phyloP scores from a whole-genome alignment of 192 early-diverging fungal genomes.

The Funneliformis geosporum region DNA sequence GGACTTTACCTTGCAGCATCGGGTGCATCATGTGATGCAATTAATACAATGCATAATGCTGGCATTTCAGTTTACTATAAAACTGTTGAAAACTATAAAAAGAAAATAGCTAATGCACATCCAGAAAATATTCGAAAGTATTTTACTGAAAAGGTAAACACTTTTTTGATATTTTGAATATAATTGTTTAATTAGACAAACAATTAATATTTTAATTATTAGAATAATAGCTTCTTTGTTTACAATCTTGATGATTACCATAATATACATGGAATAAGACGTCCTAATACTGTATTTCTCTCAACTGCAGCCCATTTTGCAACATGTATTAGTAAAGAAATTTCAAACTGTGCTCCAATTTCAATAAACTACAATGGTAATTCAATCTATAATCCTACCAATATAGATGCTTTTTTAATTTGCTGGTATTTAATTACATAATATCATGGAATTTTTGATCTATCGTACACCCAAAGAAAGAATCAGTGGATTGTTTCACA shows the following conservation, averaged over 20 bases:
- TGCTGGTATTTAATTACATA: neutral
- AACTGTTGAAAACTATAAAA: neutral
- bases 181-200: neutral
- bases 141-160: neutral
- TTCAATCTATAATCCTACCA: neutral
- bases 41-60: neutral
- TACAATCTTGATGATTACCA: neutral
- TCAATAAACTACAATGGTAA: neutral
- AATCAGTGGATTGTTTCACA: neutral
- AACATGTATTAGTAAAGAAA: neutral
- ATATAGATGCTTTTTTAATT: neutral
- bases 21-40: conserved; percentile 6
- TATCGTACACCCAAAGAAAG: neutral
- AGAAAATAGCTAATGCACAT: neutral
- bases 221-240: neutral
- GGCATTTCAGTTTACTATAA: neutral
- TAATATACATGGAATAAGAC: neutral
- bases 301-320: neutral
- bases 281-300: neutral
- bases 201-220: neutral
- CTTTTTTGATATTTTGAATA: neutral
- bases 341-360: neutral
- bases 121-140: neutral
- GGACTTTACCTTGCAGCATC: neutral
- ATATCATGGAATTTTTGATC: neutral